Base-by-base conservation (phyloP, 768 basidiomycete genomes). In the Vararia minispora region DNA sequence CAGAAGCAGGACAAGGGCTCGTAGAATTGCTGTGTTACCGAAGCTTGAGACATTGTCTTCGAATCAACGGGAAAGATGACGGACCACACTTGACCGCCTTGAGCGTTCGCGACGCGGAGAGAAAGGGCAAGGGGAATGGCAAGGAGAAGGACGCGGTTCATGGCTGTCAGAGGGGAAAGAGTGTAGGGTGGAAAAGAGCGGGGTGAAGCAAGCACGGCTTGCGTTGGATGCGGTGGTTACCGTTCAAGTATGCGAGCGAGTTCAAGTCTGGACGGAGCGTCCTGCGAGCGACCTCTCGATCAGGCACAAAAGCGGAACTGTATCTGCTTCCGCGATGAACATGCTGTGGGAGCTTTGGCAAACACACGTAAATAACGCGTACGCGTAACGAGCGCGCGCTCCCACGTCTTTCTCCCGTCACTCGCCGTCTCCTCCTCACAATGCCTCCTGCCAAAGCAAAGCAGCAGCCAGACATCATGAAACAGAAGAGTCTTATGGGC, bases 401-500 rank as follows among this genome's bases (percentile, higher is more conserved):
- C 33, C 43, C 39, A 13, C 21, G 17, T 12, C 29, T 11, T 14
- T n/a, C 17, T 8, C n/a, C 16, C 43, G 22, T 25, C 40, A 7
- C 6, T 5, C 20, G 16, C n/a, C 14, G 13, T 24, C 16, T 24
- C 32, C 22, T 26, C 17, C 26, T 24, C 23, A 13, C 13, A 10
- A 45, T 45, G 44, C 31, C 40, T 29, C 5, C 41, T 20, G 10
- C 41, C 2, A 47, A 47, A 38, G 7, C 32, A n/a, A 37, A 35
- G 23, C 35, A 46, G 24, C 27, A 35, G 30, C 40, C 29, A 6
- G 52, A 51, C n/a, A 51, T 50, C 11, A 55, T 65, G 58, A 83
- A 79, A 47, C 84, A 86, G 55, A 85, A 83, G 52, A 83, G 76
- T 48, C 65, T 86, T 7, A 75, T 74, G 54, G 71, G 76, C 4